Evolutionary conservation across 2,329 filamentous ascomycete genomes (phyloP), one percentile per base, ranked within the genome.

Genomic region (Fusarium mangiferae): DNA sequence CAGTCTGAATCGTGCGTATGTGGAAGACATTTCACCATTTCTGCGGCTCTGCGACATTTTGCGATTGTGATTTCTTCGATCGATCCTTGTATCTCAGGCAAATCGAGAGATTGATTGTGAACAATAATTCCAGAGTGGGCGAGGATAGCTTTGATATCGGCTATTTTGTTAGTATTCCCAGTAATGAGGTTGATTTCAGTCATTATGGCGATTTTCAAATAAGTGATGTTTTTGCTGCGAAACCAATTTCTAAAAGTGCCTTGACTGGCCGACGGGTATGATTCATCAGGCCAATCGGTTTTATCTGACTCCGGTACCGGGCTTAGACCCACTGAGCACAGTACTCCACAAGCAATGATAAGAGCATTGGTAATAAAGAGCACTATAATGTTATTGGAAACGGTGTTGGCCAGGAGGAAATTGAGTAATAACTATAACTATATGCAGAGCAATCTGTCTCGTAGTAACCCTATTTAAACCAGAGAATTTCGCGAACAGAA

Each of bases 221-320:
- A n/a, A n/a, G n/a, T 11, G 18, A 12, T 15, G 1, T 6, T 8
- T 54, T 18, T 18, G 48, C 2, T 54, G 3, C 10, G 5, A 28
- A 17, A 18, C 20, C 2, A 35, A 24, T 35, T 3, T 7, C 0
- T 14, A 2, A 2, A n/a, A 35, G 8, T 26, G 9, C 1, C 17
- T 35, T 12, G 8, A 8, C 2, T 52, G 6, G 3, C 17, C 36
- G 18, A 17, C 6, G 7, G 20, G 35, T 10, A 28, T 39, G 52
- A 44, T 33, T 56, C 26, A 56, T 14, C 17, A 15, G 5, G 8
- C 26, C 5, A 33, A 10, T 5, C 6, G 14, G 7, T 3, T 11
- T 12, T 20, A 39, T 39, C 24, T 36, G 17, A 45, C 38, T 44
- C 54, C 54, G 38, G 22, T 57, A 45, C 28, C 54, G 38, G 52